These are phyloP conservation scores for Panaeolus papilionaceus DNA, from an alignment of 768 basidiomycete species.

Conservation along the genomic window DNA sequence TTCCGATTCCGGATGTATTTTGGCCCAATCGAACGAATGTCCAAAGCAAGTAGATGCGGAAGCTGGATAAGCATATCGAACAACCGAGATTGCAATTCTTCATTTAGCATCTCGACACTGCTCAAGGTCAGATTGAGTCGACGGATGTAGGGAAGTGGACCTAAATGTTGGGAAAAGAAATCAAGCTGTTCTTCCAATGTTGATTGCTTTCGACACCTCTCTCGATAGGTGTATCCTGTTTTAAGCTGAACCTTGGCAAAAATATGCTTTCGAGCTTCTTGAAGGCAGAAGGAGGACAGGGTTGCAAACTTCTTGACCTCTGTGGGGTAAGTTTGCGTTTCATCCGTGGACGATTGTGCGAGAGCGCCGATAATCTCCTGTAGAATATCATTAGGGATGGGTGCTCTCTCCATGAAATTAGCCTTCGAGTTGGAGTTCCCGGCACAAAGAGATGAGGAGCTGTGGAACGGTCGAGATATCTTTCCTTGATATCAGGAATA, in stretches of 20 bases:
- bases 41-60: neutral
- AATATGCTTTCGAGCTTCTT: neutral
- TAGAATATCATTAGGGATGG: neutral
- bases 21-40: neutral
- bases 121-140: neutral
- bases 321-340: neutral
- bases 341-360: neutral
- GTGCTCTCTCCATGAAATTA: neutral
- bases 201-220: no score
- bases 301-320: neutral
- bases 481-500: no score
- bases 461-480: no score
- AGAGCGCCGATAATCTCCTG: neutral
- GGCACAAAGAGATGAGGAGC: no score
- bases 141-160: neutral
- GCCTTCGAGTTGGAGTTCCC: no score
- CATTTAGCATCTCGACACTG: neutral
- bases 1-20: no score
- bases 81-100: neutral
- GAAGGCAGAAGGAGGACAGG: neutral
- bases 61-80: neutral
- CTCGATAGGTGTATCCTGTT: neutral
- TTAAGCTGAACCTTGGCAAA: neutral
- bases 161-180: neutral
- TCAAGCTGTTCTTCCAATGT: neutral